Percentiles rank a stretch among this genome's conserved stretches.
Evolutionary conservation across 2,329 filamentous ascomycete species (phyloP).

Genomic region (Diaporthe aspalathi): DNA sequence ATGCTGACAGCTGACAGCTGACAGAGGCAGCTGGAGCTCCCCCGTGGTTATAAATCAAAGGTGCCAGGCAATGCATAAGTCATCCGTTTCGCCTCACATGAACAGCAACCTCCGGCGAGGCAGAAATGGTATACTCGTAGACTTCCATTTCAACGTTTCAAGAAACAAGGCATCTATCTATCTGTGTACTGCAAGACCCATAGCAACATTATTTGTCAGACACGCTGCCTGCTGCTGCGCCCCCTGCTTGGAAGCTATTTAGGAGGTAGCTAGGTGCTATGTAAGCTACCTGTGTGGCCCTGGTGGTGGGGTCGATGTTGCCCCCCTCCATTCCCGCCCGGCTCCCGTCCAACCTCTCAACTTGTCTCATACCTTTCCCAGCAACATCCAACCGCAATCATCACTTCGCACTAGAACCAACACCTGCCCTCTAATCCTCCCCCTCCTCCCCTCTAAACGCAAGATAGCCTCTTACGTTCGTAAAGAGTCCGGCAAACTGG

Average conservation of each 20-base stretch:
- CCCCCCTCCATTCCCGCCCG: slow-evolving; percentile 16
- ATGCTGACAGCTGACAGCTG: background rate
- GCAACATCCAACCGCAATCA: background rate
- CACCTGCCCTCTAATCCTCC: slow-evolving; percentile 1
- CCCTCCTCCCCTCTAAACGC: slow-evolving; percentile 4
- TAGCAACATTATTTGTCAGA: background rate
- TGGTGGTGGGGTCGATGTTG: slow-evolving; percentile 37
- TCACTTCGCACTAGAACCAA: slow-evolving; percentile 17
- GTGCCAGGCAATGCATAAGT: slow-evolving; percentile 13
- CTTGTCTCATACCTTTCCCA: slow-evolving; percentile 16
- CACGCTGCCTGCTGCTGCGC: background rate
- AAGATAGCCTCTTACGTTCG: slow-evolving; percentile 32
- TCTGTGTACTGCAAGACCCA: too few species aligned
- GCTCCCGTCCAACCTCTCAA: slow-evolving; percentile 22
- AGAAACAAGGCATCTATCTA: background rate
- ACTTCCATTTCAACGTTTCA: background rate
- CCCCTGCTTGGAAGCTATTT: background rate
- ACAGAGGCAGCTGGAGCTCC: background rate
- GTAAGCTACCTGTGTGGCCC: slow-evolving; percentile 1
- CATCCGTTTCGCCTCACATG: slow-evolving; percentile 3
- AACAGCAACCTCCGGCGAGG: background rate
- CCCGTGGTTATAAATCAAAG: slow-evolving; percentile 21
- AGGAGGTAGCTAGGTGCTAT: slow-evolving; percentile 16
- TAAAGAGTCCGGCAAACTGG: slow-evolving; percentile 61
- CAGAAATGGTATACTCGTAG: background rate